Percentiles rank a stretch among this genome's conserved stretches.
These are phyloP conservation scores for Inga laurina DNA, from an alignment of 306 rosid genomes.

Conservation along the genomic window DNA sequence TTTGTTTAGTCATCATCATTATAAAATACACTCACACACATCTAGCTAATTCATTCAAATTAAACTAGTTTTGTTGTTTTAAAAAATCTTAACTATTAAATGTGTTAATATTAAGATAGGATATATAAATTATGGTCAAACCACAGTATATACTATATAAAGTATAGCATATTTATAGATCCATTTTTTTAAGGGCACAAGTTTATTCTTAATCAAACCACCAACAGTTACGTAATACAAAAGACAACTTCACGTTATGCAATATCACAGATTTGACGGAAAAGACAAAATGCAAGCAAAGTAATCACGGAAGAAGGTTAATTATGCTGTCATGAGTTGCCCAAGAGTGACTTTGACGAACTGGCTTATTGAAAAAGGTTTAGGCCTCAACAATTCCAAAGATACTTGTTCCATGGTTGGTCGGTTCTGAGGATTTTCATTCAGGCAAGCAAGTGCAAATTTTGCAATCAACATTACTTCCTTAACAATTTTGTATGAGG, in stretches of 20 bases:
- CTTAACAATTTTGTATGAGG: background rate
- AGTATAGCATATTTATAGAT: background rate
- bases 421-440: background rate
- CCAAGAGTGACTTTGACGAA: background rate
- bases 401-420: background rate
- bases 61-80: too few species aligned
- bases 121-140: too few species aligned
- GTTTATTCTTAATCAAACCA: background rate
- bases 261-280: background rate
- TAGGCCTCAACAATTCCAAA: background rate
- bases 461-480: background rate
- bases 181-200: background rate
- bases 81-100: too few species aligned
- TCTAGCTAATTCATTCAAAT: too few species aligned
- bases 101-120: too few species aligned
- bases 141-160: too few species aligned
- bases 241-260: background rate
- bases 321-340: background rate
- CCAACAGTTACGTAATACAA: background rate
- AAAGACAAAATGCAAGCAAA: background rate
- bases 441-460: background rate
- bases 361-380: background rate
- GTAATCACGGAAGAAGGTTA: background rate
- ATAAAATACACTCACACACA: too few species aligned
- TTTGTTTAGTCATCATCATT: too few species aligned